A percentile compares a stretch with the other conserved stretches of the same genome.
phyloP scores from a whole-genome alignment of 1,139 yeast genomes.

The Zygoascus sp. region DNA sequence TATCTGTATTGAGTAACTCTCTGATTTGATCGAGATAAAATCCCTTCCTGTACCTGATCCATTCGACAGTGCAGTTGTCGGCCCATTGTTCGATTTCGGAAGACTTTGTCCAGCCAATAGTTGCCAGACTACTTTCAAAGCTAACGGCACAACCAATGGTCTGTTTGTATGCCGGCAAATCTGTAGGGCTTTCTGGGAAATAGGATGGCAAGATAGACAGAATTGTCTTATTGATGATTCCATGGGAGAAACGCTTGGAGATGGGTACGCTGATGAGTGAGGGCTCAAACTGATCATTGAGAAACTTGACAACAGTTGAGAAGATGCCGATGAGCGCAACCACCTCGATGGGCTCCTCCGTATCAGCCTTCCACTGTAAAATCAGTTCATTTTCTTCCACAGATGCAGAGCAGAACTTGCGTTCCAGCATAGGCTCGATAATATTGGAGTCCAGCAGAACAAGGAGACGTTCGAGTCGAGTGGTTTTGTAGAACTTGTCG shows the following conservation, averaged over 20 bases:
- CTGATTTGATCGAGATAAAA: slow-evolving; percentile 23
- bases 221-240: slow-evolving; percentile 21
- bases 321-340: slow-evolving; percentile 11
- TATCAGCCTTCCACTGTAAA: slow-evolving; percentile 6
- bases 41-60: slow-evolving; percentile 25
- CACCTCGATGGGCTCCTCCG: not conserved
- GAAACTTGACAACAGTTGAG: slow-evolving; percentile 20
- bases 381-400: slow-evolving; percentile 12
- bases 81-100: slow-evolving; percentile 26
- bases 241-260: slow-evolving; percentile 25
- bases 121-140: slow-evolving; percentile 24
- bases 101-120: slow-evolving; percentile 24
- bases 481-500: slow-evolving; percentile 15
- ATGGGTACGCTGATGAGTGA: slow-evolving; percentile 20
- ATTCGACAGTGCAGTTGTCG: slow-evolving; percentile 23
- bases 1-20: not conserved
- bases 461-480: slow-evolving; percentile 23
- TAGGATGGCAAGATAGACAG: slow-evolving; percentile 23
- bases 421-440: slow-evolving; percentile 22
- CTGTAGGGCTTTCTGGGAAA: slow-evolving; percentile 24
- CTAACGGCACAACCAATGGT: slow-evolving; percentile 22
- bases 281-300: slow-evolving; percentile 19
- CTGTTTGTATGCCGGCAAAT: slow-evolving; percentile 18
- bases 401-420: slow-evolving; percentile 16
- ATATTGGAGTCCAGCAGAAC: slow-evolving; percentile 21